These are phyloP conservation scores for Rhodotorula toruloides DNA, from an alignment of 768 basidiomycete genomes.

Conservation along the genomic window DNA sequence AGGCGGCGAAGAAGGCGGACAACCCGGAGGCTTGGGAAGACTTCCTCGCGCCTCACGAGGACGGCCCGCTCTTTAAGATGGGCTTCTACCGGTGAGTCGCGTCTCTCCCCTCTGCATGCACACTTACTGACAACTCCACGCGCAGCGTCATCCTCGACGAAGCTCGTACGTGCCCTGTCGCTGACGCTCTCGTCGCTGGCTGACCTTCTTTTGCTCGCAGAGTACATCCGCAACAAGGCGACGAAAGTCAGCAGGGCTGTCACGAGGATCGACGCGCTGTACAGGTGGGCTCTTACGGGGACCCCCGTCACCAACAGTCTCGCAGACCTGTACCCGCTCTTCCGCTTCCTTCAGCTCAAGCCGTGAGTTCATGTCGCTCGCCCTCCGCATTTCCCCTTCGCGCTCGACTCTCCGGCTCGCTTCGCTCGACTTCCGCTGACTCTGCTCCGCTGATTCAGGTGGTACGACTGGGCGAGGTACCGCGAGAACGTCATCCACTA, in stretches of 20 bases:
- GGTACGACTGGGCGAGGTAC: slow-evolving; percentile 63
- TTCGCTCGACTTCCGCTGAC: too few relatives aligned
- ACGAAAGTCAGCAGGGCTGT: slow-evolving; percentile 55
- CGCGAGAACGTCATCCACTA: slow-evolving; percentile 48
- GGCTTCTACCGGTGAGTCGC: slow-evolving; percentile 43
- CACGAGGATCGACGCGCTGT: slow-evolving; percentile 53
- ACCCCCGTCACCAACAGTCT: slow-evolving; percentile 72
- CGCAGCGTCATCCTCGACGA: slow-evolving; percentile 48
- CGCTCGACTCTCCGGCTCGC: neutral
- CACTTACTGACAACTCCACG: neutral
- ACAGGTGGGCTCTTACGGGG: slow-evolving; percentile 68
- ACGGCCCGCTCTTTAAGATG: slow-evolving; percentile 46
- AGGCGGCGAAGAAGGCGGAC: neutral
- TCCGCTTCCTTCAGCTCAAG: slow-evolving; percentile 62
- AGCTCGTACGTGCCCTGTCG: slow-evolving; percentile 51
- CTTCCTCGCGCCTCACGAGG: slow-evolving; percentile 24
- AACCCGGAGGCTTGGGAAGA: slow-evolving; percentile 16
- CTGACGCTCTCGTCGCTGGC: slow-evolving; percentile 6
- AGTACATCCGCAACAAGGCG: slow-evolving; percentile 45
- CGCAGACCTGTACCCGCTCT: slow-evolving; percentile 70
- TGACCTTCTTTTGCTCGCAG: slow-evolving; percentile 50
- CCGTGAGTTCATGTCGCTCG: neutral
- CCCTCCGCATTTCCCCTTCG: too few relatives aligned
- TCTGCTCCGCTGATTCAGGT: too few relatives aligned
- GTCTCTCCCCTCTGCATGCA: too few relatives aligned